A percentile compares a stretch with the other conserved stretches of the same genome.
Evolutionary conservation across 140 eudicot species (phyloP).

Genomic region (Senecio squalidus): DNA sequence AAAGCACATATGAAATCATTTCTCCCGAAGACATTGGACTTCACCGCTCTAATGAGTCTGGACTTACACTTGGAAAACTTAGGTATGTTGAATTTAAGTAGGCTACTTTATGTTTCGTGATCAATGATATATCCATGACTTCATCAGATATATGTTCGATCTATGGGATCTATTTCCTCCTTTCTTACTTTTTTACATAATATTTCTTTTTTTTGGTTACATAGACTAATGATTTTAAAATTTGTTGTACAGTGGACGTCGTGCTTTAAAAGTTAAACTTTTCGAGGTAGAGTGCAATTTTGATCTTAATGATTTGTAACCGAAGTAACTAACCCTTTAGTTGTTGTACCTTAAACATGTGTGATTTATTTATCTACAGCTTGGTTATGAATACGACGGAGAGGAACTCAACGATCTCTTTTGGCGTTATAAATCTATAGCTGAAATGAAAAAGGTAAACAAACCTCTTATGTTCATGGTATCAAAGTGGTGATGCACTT

Average conservation of each 20-base stretch:
- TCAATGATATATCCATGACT: no score
- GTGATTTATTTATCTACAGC: slow-evolving; percentile 33
- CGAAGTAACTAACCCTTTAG: not conserved
- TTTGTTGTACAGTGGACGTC: not conserved
- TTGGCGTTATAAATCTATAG: slow-evolving; percentile 63
- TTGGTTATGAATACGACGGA: slow-evolving; percentile 61
- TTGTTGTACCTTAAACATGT: not conserved
- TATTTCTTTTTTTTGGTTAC: not conserved
- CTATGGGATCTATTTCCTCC: no score
- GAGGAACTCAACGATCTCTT: slow-evolving; percentile 71
- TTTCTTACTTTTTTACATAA: no score
- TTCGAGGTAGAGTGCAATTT: not conserved
- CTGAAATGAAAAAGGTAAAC: slow-evolving; percentile 61
- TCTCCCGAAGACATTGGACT: not conserved
- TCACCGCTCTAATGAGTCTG: not conserved
- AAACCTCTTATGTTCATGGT: not conserved
- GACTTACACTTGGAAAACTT: not conserved
- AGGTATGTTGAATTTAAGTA: not conserved
- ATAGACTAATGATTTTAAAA: not conserved
- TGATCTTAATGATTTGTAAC: not conserved
- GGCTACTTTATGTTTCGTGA: no score
- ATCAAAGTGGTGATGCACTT: no score
- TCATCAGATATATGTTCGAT: no score
- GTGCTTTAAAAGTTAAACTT: not conserved
- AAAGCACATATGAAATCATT: not conserved